These are phyloP conservation scores for Acanthamoeba sp. DNA, from an alignment of 208 protist species.

Conservation along the genomic window DNA sequence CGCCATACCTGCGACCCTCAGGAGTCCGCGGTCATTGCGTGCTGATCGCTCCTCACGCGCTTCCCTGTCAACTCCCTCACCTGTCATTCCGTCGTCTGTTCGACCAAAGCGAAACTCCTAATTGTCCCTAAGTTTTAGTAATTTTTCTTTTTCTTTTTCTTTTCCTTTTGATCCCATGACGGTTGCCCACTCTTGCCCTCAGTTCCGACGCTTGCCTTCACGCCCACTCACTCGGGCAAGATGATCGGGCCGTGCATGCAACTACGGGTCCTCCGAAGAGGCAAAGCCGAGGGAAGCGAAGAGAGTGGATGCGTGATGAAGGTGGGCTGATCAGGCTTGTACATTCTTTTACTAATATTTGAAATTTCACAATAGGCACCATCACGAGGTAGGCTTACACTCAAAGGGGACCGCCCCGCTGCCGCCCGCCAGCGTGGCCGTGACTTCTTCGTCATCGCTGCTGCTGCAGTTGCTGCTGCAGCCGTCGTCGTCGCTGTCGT, in stretches of 20 bases:
- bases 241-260: too few relatives aligned
- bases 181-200: too few relatives aligned
- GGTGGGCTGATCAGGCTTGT: too few relatives aligned
- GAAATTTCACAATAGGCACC: too few relatives aligned
- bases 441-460: not conserved
- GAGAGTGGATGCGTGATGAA: too few relatives aligned
- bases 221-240: too few relatives aligned
- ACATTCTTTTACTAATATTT: not conserved
- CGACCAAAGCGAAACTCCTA: not conserved
- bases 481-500: not conserved
- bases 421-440: not conserved
- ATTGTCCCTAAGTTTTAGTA: not conserved
- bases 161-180: too few relatives aligned
- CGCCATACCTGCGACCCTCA: not conserved
- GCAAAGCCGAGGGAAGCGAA: too few relatives aligned
- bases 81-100: not conserved
- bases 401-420: not conserved
- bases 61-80: not conserved
- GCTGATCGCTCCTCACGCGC: too few relatives aligned
- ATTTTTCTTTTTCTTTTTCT: too few relatives aligned
- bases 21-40: not conserved
- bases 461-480: not conserved
- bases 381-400: not conserved
- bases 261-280: too few relatives aligned
- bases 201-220: too few relatives aligned